Percentiles rank a stretch among this genome's conserved stretches.
Conservation (phyloP, 371 early-diverging fungal species). For the Massospora cicadina region DNA sequence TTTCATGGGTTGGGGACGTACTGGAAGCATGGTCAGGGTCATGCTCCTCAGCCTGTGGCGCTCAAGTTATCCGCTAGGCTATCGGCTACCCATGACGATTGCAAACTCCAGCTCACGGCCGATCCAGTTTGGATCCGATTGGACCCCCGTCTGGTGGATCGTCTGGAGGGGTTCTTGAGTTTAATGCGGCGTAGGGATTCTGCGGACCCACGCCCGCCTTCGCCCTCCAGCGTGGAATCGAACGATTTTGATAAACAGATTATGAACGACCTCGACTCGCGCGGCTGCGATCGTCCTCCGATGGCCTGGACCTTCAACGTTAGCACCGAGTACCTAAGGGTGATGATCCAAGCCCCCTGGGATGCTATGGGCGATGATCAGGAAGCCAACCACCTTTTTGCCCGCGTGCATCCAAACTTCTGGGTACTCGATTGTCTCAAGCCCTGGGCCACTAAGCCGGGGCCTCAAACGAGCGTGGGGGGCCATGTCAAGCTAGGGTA, state of each 20-base stretch:
- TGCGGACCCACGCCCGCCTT: too few species aligned
- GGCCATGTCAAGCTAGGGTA: not conserved
- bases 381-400: not conserved
- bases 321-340: not conserved
- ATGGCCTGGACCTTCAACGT: not conserved
- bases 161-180: not conserved
- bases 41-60: not conserved
- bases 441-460: not conserved
- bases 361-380: not conserved
- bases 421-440: not conserved
- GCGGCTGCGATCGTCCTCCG: not conserved
- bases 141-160: not conserved
- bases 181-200: not conserved
- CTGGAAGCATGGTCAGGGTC: not conserved
- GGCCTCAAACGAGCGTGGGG: not conserved
- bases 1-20: not conserved
- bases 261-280: not conserved
- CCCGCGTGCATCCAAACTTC: not conserved
- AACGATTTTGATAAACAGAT: not conserved
- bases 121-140: not conserved
- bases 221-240: not conserved
- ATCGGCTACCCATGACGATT: not conserved
- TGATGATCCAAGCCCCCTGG: not conserved
- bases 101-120: not conserved
- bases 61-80: not conserved